Conservation (phyloP, 371 early-diverging fungal genomes). For the Mucor saturninus region DNA sequence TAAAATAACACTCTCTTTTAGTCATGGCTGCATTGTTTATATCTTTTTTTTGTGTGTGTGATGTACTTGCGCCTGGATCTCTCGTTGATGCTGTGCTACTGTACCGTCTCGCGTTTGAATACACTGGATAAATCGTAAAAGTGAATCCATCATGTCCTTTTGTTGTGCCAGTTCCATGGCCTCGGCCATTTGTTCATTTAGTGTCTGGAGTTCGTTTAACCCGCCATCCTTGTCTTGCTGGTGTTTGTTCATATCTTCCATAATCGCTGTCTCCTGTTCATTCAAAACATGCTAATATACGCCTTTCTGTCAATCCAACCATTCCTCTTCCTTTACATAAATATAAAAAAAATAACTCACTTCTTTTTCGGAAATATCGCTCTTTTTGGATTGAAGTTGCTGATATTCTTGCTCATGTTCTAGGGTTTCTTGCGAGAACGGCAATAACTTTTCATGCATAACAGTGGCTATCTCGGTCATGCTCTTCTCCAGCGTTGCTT, state of each 20-base stretch:
- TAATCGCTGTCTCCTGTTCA: background rate
- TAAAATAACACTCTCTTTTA: background rate
- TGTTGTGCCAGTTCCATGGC: background rate
- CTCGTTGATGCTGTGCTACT: background rate
- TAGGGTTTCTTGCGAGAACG: background rate
- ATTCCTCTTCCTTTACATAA: background rate
- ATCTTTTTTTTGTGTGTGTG: background rate
- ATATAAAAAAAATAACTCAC: background rate
- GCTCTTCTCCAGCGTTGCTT: background rate
- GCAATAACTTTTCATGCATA: background rate
- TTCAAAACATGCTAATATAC: background rate
- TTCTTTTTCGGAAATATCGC: background rate
- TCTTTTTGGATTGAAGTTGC: background rate
- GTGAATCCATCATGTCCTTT: background rate
- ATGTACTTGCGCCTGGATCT: background rate
- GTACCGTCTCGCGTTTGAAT: background rate
- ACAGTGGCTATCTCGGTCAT: background rate
- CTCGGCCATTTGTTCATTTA: background rate
- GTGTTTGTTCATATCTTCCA: background rate
- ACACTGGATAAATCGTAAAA: background rate
- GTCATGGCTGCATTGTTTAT: background rate
- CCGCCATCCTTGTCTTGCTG: background rate
- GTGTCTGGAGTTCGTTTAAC: background rate
- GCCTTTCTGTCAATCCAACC: background rate
- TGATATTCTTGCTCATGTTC: conserved; percentile 3